Evolutionary conservation across 768 basidiomycete genomes (phyloP).

Genomic region (Ramaria sp.): DNA sequence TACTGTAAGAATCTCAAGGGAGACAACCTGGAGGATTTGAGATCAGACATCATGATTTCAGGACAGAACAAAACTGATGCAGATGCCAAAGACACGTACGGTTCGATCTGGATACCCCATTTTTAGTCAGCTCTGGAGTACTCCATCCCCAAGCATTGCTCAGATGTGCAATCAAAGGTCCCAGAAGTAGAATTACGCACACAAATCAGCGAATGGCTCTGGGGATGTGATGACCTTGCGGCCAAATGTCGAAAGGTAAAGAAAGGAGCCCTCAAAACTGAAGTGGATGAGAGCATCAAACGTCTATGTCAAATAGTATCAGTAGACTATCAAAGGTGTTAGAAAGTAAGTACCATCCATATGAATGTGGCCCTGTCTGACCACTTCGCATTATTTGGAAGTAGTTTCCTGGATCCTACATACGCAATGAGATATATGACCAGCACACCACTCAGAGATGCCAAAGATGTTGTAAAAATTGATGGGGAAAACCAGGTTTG

Average conservation of each 20-base stretch:
- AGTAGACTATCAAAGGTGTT: neutral
- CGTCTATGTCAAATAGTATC: slow-evolving; percentile 30
- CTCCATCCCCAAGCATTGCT: slow-evolving; percentile 46
- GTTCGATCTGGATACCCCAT: slow-evolving; percentile 75
- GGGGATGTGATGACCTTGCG: slow-evolving; percentile 56
- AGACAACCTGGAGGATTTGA: slow-evolving; percentile 36
- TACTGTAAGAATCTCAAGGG: slow-evolving; percentile 80
- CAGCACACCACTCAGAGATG: slow-evolving; percentile 51
- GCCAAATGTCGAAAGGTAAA: slow-evolving; percentile 68
- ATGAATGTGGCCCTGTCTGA: slow-evolving; percentile 63
- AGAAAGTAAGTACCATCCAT: slow-evolving; percentile 44
- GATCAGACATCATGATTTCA: too few relatives aligned
- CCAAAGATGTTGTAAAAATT: slow-evolving; percentile 53
- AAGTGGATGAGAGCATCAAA: slow-evolving; percentile 79
- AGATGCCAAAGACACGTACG: slow-evolving; percentile 12
- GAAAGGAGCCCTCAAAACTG: slow-evolving; percentile 68
- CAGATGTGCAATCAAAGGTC: neutral
- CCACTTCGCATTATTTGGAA: slow-evolving; percentile 53
- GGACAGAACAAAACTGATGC: too few relatives aligned
- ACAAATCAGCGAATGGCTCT: slow-evolving; percentile 63
- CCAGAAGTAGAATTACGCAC: slow-evolving; percentile 32
- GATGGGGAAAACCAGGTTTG: slow-evolving; percentile 8
- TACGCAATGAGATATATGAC: slow-evolving; percentile 40
- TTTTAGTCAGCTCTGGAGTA: slow-evolving; percentile 72
- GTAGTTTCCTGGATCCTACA: slow-evolving; percentile 37